phyloP scores from a whole-genome alignment of 345 rosid species.

The Gossypium bickii region DNA sequence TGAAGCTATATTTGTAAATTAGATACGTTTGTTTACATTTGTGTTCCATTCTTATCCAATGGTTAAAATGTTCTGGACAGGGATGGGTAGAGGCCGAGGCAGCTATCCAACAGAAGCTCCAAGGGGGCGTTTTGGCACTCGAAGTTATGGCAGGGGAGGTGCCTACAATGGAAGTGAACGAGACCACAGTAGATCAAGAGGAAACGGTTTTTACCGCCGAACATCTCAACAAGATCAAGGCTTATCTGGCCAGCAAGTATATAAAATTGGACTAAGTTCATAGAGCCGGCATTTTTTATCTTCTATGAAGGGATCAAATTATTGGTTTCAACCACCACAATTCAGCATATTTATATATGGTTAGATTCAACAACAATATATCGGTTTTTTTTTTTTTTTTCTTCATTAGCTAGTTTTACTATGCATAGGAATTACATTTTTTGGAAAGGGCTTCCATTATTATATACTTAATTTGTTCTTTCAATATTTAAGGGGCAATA shows the following conservation, averaged over 20 bases:
- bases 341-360: neutral
- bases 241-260: constrained; percentile 28
- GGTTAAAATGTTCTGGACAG: constrained; percentile 16
- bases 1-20: too few species aligned
- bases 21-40: neutral
- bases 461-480: constrained; percentile 5
- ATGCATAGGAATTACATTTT: constrained; percentile 7
- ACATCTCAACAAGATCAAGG: constrained; percentile 37
- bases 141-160: constrained; percentile 41
- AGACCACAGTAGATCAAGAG: constrained; percentile 47
- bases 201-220: constrained; percentile 47
- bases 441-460: constrained; percentile 7
- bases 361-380: constrained; percentile 21
- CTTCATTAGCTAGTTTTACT: constrained; percentile 13
- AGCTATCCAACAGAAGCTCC: constrained; percentile 42
- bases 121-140: constrained; percentile 42
- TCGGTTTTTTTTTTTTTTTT: neutral
- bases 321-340: constrained; percentile 19
- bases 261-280: constrained; percentile 26
- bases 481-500: constrained; percentile 14
- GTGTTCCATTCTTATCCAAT: neutral
- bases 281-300: constrained; percentile 13
- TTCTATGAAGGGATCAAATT: constrained; percentile 18
- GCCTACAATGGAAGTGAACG: constrained; percentile 39
- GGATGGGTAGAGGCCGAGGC: constrained; percentile 57